Conservation (phyloP, 2,329 filamentous ascomycete genomes). For the Fusarium fujikuroi region DNA sequence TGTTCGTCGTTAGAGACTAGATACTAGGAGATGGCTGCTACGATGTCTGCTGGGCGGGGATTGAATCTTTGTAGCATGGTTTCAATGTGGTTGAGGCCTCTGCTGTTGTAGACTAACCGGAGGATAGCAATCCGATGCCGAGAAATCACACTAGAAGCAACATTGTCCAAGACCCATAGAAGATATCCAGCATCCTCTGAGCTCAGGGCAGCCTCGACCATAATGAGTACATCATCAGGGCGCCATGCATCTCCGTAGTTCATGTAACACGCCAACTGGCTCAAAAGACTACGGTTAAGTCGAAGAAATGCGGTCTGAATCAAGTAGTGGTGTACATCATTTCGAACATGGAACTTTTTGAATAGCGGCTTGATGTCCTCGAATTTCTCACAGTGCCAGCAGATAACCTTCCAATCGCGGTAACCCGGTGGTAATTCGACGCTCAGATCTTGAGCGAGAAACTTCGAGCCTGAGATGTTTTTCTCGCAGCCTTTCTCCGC, state of each 20-base stretch:
- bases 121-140: fast-evolving
- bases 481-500: fast-evolving
- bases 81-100: fast-evolving
- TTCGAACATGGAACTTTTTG: neutral
- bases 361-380: neutral
- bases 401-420: neutral
- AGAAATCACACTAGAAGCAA: no score
- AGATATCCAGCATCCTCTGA: fast-evolving
- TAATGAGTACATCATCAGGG: fast-evolving
- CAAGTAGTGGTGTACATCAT: neutral
- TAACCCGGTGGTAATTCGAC: no score
- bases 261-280: neutral
- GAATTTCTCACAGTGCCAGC: neutral
- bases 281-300: fast-evolving
- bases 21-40: no score
- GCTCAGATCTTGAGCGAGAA: neutral
- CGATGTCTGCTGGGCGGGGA: no score
- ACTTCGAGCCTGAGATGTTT: fast-evolving
- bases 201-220: neutral
- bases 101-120: fast-evolving
- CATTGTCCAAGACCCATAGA: fast-evolving
- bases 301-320: fast-evolving
- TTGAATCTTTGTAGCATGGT: no score
- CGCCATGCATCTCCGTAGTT: neutral
- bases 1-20: no score